Percentiles rank a stretch among this genome's conserved stretches.
phyloP scores from a whole-genome alignment of 345 rosid genomes.

The Gynandropsis gynandra region DNA sequence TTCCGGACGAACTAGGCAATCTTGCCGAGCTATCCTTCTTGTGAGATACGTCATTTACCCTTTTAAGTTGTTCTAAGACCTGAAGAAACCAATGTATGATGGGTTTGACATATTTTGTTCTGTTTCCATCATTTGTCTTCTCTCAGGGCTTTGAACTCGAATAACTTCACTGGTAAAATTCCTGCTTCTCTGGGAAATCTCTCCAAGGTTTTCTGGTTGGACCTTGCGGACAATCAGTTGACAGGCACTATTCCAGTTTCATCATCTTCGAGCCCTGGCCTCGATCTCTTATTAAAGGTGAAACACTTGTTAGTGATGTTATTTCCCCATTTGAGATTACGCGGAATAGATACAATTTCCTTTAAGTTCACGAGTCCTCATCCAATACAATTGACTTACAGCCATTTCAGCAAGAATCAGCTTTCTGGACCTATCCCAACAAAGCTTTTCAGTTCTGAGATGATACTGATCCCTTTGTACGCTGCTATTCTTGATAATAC shows the following conservation, averaged over 20 bases:
- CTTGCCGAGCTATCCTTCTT: constrained; percentile 72
- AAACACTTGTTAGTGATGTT: constrained; percentile 89
- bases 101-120: constrained; percentile 13
- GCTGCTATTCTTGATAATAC: constrained; percentile 21
- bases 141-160: constrained; percentile 85
- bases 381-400: too few species aligned
- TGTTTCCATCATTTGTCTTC: constrained; percentile 10
- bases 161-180: constrained; percentile 70
- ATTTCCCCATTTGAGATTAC: constrained; percentile 1
- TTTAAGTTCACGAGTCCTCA: too few species aligned
- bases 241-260: constrained; percentile 75
- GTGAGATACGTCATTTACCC: constrained; percentile 38
- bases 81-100: neutral
- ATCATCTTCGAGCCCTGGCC: constrained; percentile 45
- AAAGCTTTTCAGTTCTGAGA: constrained; percentile 54
- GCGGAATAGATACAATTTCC: constrained; percentile 80
- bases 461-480: constrained; percentile 87
- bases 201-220: constrained; percentile 73
- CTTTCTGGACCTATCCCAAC: constrained; percentile 74
- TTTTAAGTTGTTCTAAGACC: too few species aligned
- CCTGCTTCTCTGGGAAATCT: constrained; percentile 79
- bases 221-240: constrained; percentile 80
- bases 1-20: constrained; percentile 77
- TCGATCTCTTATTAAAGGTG: constrained; percentile 64
- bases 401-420: too few species aligned